Evolutionary conservation across 2,329 filamentous ascomycete species (phyloP), one percentile per base, ranked within the genome.

Genomic region (Botryotinia narcissicola): DNA sequence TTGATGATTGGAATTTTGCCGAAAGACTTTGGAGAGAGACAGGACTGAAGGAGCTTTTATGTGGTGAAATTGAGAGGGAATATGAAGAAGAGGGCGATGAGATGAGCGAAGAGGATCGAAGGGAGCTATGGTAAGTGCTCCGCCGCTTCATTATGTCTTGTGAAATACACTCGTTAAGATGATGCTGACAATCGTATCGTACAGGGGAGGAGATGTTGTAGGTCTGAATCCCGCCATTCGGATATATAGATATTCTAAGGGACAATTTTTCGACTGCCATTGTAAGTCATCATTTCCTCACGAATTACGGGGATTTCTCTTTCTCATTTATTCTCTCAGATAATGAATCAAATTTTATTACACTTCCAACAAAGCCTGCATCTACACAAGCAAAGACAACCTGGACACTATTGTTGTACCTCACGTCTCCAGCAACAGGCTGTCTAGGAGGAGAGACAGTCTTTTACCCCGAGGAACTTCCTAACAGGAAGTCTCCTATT

Each of bases 191-290:
- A 60, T 3, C 77, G 29, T 29, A 29, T 29, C 14, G 37, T 79
- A 85, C 64, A 97, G 94, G 93, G 94, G 93, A 73, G 94, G 94
- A 42, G 87, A 94, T 68, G 89, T 93, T 0, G 84, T 97, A n/a
- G 94, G 94, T 0, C 83, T 98, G 74, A 97, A 94, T 82, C 90
- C 93, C 14, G 97, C 97, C 77, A 97, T 98, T 72, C 87, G 95
- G 48, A 89, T 98, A 44, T 98, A 98, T 83, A 89, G 95, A 35
- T 98, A 98, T 82, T 88, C 87, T 1, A 89, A 91, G 76, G 93
- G 93, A 0, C 94, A 98, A 81, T 97, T 95, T 81, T 98, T 98
- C 81, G 94, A 94, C 80, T 91, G 93, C 78, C 95, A 98, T 81
- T 98, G 93, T 95, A 87, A 79, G 91, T 87, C 54, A n/a, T 16